Conservation (phyloP, 306 rosid species). For the Medicago truncatula region MtrunA17r5.0-ANR NC_053047.1:11403001-11403500, state of each 20-base stretch:
- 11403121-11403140: conserved; percentile 96
- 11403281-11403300: conserved; percentile 2
- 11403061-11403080: not conserved
- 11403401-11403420: not conserved
- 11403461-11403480: not conserved
- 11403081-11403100: conserved; percentile 28
- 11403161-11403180: conserved; percentile 90
- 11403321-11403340: conserved; percentile 10
- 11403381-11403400: not conserved
- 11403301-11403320: conserved; percentile 14
- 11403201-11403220: conserved; percentile 24
- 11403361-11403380: not conserved
- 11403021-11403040: conserved; percentile 99
- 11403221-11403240: conserved; percentile 30
- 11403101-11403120: conserved; percentile 40
- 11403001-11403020: conserved; percentile 87
- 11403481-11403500: not conserved
- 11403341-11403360: conserved; percentile 4
- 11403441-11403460: not conserved
- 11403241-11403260: conserved; percentile 10
- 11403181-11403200: conserved; percentile 90
- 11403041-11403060: conserved; percentile 10
- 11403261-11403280: not conserved
- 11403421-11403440: not conserved
- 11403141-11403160: conserved; percentile 98